A percentile compares a stretch with the other conserved stretches of the same genome.
Evolutionary conservation across 2,329 filamentous ascomycete genomes (phyloP).

Genomic region (Cladorrhinum sp.): DNA sequence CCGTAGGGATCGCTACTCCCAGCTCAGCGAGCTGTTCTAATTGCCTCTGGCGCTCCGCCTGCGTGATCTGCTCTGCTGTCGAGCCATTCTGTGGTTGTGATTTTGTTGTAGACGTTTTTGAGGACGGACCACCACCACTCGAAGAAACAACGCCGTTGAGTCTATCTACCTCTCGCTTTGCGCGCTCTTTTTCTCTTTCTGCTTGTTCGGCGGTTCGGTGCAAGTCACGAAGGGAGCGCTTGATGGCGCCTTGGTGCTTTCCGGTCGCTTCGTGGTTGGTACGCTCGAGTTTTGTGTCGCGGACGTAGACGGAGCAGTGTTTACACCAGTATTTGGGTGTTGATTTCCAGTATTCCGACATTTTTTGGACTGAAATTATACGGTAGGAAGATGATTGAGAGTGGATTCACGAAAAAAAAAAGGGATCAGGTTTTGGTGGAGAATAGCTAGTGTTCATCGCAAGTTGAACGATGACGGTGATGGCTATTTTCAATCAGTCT

Average conservation of each 20-base stretch:
- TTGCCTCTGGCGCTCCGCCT: constrained; percentile 75
- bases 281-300: constrained; percentile 87
- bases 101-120: background rate
- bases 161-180: constrained; percentile 79
- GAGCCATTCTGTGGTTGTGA: background rate
- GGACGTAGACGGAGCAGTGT: constrained; percentile 85
- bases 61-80: constrained; percentile 40
- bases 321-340: constrained; percentile 99
- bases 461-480: background rate
- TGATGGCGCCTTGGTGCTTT: constrained; percentile 80
- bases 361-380: constrained; percentile 36
- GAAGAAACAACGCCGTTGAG: constrained; percentile 72
- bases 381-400: background rate
- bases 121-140: constrained; percentile 28
- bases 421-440: no score
- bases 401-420: background rate
- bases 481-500: background rate
- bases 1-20: constrained; percentile 79
- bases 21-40: constrained; percentile 83
- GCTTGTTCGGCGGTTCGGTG: constrained; percentile 81
- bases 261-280: constrained; percentile 84
- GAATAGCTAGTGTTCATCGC: background rate
- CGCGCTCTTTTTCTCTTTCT: constrained; percentile 76
- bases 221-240: constrained; percentile 84
- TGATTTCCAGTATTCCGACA: constrained; percentile 99